Percentiles rank a stretch among this genome's conserved stretches.
Conservation (phyloP, 371 early-diverging fungal species). For the Lichtheimia hyalospora region DNA sequence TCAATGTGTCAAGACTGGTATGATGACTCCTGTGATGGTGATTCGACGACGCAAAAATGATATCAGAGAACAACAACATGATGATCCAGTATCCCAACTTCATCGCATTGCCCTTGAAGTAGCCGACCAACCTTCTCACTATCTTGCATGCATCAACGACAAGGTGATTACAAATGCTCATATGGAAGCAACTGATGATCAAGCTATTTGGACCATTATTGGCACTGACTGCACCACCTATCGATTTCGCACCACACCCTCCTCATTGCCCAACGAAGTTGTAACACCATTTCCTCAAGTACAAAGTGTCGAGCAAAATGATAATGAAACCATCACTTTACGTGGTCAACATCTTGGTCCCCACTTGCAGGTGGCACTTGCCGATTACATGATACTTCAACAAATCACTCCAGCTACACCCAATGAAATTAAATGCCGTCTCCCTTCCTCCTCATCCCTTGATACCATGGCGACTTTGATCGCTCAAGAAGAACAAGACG, state of each 20-base stretch:
- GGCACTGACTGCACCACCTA: conserved; percentile 22
- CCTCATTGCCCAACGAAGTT: neutral
- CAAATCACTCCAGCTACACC: neutral
- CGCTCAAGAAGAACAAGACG: neutral
- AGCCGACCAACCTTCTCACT: conserved; percentile 48
- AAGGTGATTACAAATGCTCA: conserved; percentile 64
- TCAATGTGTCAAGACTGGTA: conserved; percentile 73
- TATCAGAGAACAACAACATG: conserved; percentile 43
- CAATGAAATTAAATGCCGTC: conserved; percentile 1
- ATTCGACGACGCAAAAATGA: conserved; percentile 59
- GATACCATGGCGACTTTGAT: neutral
- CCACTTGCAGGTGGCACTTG: neutral
- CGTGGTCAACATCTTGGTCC: conserved; percentile 47
- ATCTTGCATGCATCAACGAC: conserved; percentile 74
- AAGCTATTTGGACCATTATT: conserved; percentile 24
- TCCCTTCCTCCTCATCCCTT: neutral
- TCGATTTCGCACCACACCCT: neutral
- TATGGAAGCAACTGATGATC: conserved; percentile 24
- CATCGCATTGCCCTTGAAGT: conserved; percentile 86
- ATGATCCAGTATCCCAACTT: conserved; percentile 74
- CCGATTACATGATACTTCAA: neutral
- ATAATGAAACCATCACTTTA: conserved; percentile 27
- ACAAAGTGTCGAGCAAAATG: neutral
- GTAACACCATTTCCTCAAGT: conserved; percentile 17
- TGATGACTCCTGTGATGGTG: conserved; percentile 74